These are phyloP conservation scores for Gyrodon lividus DNA, from an alignment of 768 basidiomycete species.

Conservation along the genomic window DNA sequence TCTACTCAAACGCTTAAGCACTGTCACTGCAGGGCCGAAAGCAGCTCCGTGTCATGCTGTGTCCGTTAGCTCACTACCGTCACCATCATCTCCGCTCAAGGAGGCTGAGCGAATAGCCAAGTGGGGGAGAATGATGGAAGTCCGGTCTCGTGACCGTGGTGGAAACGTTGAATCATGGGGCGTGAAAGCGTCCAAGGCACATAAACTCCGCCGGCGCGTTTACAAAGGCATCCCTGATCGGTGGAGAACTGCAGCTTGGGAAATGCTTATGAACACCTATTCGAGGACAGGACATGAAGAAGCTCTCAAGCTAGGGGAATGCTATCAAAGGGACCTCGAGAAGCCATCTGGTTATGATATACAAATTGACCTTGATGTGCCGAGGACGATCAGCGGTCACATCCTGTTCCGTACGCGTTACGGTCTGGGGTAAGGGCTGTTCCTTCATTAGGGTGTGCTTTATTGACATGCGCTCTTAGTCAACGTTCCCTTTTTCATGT, in stretches of 20 bases:
- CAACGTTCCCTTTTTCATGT: constrained; percentile 96
- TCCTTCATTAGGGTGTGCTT: constrained; percentile 1
- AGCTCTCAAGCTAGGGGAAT: constrained; percentile 41
- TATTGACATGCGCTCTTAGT: constrained; percentile 39
- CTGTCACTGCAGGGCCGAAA: constrained; percentile 44
- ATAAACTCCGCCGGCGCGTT: constrained; percentile 68
- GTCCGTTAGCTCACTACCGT: constrained; percentile 48
- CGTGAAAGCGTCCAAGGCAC: constrained; percentile 61
- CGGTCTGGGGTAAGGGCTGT: constrained; percentile 79
- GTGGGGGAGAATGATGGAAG: constrained; percentile 89
- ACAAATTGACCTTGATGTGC: constrained; percentile 97
- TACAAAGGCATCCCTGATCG: constrained; percentile 98
- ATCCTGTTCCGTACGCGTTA: constrained; percentile 94
- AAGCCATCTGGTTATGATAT: constrained; percentile 88
- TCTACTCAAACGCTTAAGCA: constrained; percentile 55
- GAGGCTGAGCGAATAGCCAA: constrained; percentile 81
- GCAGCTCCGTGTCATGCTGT: constrained; percentile 46
- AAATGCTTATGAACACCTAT: constrained; percentile 63
- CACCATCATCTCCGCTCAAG: constrained; percentile 46
- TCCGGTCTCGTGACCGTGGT: constrained; percentile 66
- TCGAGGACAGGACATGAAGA: constrained; percentile 47
- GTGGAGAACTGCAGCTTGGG: constrained; percentile 94
- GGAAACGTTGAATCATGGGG: constrained; percentile 76
- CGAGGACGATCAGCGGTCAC: constrained; percentile 92
- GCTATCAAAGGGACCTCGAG: constrained; percentile 67